Evolutionary conservation across 495 filamentous ascomycete genomes (phyloP).

Genomic region (Tuber umbilicatum): DNA sequence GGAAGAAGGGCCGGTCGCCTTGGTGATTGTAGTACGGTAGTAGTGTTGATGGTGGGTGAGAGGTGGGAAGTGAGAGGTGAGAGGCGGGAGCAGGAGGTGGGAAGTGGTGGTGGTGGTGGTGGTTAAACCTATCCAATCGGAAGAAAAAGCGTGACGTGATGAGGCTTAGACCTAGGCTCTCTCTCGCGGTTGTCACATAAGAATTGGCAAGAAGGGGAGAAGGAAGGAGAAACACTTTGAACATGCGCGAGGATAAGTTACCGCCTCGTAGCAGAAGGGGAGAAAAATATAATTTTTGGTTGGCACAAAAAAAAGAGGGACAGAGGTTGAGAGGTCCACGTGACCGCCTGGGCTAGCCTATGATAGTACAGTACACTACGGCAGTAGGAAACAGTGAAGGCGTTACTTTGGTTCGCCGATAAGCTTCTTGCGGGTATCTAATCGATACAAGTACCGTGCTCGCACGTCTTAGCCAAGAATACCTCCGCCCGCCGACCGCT

Average conservation of each 20-base stretch:
- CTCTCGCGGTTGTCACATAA: neutral
- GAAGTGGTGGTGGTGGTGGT: neutral
- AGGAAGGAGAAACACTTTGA: neutral
- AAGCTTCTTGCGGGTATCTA: neutral
- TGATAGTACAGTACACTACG: no score
- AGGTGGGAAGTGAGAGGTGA: no score
- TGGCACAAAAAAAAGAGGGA: neutral
- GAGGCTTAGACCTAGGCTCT: slow-evolving; percentile 17
- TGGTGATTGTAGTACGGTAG: neutral
- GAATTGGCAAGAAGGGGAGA: neutral
- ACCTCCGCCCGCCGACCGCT: no score
- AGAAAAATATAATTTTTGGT: neutral
- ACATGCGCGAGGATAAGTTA: neutral
- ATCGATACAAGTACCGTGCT: no score
- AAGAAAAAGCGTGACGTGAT: slow-evolving; percentile 25
- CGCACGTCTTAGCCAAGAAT: no score
- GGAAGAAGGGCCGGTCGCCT: neutral
- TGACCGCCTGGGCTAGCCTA: neutral
- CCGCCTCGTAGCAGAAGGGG: neutral
- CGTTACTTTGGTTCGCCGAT: neutral
- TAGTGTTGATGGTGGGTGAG: no score
- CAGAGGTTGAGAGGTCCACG: neutral
- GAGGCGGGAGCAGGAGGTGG: no score
- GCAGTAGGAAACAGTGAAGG: neutral
- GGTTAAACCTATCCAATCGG: neutral